Evolutionary conservation across 1,139 yeast genomes (phyloP).

Genomic region (Blastobotrys serpentis): DNA sequence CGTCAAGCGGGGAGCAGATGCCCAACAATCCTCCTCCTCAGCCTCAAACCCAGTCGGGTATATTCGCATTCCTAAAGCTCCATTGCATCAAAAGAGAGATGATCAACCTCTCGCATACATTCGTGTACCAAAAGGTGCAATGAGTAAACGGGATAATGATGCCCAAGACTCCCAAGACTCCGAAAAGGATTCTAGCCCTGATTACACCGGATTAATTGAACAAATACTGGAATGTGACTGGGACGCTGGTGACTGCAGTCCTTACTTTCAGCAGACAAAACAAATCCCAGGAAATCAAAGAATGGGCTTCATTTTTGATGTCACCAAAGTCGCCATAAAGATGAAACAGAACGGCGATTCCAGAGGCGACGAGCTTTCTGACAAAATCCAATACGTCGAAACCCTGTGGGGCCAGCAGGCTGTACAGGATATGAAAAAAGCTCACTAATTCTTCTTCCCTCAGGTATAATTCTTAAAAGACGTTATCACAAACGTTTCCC

Average conservation of each 20-base stretch:
- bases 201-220: not conserved
- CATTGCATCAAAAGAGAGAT: not conserved
- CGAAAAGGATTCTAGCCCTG: not conserved
- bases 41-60: not conserved
- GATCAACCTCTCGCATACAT: constrained; percentile 1
- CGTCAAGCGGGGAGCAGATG: not conserved
- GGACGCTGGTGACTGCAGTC: constrained; percentile 3
- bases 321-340: constrained; percentile 4
- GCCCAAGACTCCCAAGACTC: not conserved
- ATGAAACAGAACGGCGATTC: not conserved
- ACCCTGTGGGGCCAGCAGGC: constrained; percentile 8
- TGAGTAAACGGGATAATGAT: not conserved
- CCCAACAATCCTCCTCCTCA: no score
- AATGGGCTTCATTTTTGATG: constrained; percentile 5
- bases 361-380: constrained; percentile 8
- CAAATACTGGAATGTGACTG: constrained; percentile 6
- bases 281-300: not conserved
- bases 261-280: constrained; percentile 2
- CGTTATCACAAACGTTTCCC: no score
- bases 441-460: not conserved
- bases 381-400: constrained; percentile 9
- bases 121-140: constrained; percentile 1
- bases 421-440: not conserved
- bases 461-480: no score
- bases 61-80: constrained; percentile 1